Percentiles rank a stretch among this genome's conserved stretches.
phyloP scores from a whole-genome alignment of 1,284 basidiomycete genomes.

The Wolfiporia cocos region DNA sequence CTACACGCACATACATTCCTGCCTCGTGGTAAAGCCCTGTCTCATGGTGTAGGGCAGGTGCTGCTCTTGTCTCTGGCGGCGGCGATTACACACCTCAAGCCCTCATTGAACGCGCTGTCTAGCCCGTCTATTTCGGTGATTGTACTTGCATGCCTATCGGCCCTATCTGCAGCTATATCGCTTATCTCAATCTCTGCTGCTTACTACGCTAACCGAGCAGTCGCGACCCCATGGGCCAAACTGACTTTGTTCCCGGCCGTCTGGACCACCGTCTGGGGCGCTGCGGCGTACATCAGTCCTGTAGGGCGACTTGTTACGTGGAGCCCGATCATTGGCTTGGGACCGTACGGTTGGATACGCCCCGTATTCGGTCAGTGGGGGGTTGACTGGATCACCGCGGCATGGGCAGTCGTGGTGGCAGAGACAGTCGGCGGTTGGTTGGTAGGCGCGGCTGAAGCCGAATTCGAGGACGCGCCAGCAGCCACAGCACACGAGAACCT shows the following conservation, averaged over 20 bases:
- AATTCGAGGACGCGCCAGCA: conserved; percentile 9
- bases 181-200: conserved; percentile 35
- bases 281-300: conserved; percentile 46
- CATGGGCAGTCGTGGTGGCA: conserved; percentile 63
- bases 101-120: conserved; percentile 53
- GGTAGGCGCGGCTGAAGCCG: conserved; percentile 33
- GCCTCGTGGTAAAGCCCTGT: conserved; percentile 26
- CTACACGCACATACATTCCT: conserved; percentile 43
- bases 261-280: conserved; percentile 59
- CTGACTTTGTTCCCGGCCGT: conserved; percentile 58
- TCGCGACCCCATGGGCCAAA: conserved; percentile 34
- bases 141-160: conserved; percentile 35
- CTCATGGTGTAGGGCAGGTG: conserved; percentile 33
- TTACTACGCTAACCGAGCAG: conserved; percentile 23
- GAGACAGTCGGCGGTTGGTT: conserved; percentile 47
- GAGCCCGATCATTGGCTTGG: conserved; percentile 49
- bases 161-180: conserved; percentile 38
- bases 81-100: conserved; percentile 38
- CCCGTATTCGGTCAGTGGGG: conserved; percentile 49
- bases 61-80: conserved; percentile 38
- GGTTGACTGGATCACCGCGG: conserved; percentile 64
- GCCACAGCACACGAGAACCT: conserved; percentile 4
- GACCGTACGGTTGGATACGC: conserved; percentile 58
- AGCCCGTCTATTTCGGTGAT: conserved; percentile 40
- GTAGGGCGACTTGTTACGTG: conserved; percentile 66